Conservation (phyloP, 495 filamentous ascomycete species). For the Talaromyces nanjingensis region DNA sequence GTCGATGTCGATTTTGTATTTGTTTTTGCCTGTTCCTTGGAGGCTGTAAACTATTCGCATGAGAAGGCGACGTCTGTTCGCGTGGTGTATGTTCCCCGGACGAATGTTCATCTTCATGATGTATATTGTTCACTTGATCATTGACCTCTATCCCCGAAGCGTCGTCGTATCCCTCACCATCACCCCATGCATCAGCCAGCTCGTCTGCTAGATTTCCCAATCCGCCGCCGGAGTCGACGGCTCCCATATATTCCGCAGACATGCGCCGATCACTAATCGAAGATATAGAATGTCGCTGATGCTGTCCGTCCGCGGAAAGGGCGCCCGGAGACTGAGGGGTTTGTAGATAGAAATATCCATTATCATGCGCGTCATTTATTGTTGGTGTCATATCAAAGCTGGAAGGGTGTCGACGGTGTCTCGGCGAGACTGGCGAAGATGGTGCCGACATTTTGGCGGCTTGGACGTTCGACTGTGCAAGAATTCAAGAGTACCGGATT, state of each 20-base stretch:
- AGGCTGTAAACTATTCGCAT: slow-evolving; percentile 20
- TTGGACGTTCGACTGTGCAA: neutral
- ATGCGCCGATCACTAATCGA: slow-evolving; percentile 42
- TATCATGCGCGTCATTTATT: neutral
- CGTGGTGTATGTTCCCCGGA: slow-evolving; percentile 25
- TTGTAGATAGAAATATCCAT: slow-evolving; percentile 25
- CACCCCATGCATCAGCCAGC: slow-evolving; percentile 50
- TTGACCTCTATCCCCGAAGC: slow-evolving; percentile 33
- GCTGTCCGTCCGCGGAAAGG: slow-evolving; percentile 31
- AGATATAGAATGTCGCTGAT: slow-evolving; percentile 45
- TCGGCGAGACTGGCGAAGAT: slow-evolving; percentile 59
- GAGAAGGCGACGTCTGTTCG: slow-evolving; percentile 21
- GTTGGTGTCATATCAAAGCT: slow-evolving; percentile 48
- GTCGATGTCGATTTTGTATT: slow-evolving; percentile 24
- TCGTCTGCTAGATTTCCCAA: slow-evolving; percentile 83
- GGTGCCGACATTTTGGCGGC: slow-evolving; percentile 29
- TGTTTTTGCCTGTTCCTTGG: slow-evolving; percentile 24
- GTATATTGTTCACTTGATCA: slow-evolving; percentile 24
- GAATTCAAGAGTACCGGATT: too few relatives aligned
- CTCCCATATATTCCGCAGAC: slow-evolving; percentile 35
- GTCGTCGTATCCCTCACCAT: slow-evolving; percentile 48
- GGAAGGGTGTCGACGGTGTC: slow-evolving; percentile 56
- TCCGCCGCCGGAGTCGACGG: slow-evolving; percentile 44
- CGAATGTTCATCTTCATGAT: slow-evolving; percentile 17
- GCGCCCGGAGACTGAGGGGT: slow-evolving; percentile 19